Evolutionary conservation across 352 stramenopile genomes (phyloP).

Genomic region (Pythium phragmitis): DNA sequence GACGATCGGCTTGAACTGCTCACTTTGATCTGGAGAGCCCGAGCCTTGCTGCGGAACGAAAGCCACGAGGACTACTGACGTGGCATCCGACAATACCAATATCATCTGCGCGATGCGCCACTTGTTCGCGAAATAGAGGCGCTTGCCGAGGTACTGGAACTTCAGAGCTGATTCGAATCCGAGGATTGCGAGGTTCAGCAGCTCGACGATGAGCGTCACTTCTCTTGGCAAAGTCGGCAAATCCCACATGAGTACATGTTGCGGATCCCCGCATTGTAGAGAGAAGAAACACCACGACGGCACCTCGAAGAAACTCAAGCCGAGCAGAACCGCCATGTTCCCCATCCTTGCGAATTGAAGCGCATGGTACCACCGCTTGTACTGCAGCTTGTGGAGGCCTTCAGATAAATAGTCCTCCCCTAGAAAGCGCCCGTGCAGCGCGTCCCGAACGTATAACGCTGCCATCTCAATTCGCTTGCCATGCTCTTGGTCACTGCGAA

Average conservation of each 20-base stretch:
- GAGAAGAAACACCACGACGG: slow-evolving; percentile 59
- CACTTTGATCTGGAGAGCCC: not conserved
- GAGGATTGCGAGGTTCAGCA: slow-evolving; percentile 44
- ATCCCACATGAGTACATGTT: slow-evolving; percentile 35
- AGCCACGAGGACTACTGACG: slow-evolving; percentile 39
- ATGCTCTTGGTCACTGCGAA: slow-evolving; percentile 22
- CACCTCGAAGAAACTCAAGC: slow-evolving; percentile 53
- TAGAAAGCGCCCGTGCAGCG: slow-evolving; percentile 45
- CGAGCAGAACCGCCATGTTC: slow-evolving; percentile 50
- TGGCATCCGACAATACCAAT: slow-evolving; percentile 40
- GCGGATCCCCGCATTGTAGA: slow-evolving; percentile 32
- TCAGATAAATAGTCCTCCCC: slow-evolving; percentile 49
- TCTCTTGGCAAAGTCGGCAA: slow-evolving; percentile 35
- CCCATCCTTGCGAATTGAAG: slow-evolving; percentile 38
- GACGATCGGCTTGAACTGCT: slow-evolving; percentile 31
- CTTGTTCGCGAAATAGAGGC: slow-evolving; percentile 55
- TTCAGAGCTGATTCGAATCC: slow-evolving; percentile 45
- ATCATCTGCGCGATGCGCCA: slow-evolving; percentile 54
- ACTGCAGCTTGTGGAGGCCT: slow-evolving; percentile 42
- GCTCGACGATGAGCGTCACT: slow-evolving; percentile 38
- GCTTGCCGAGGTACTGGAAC: slow-evolving; percentile 47
- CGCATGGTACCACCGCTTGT: slow-evolving; percentile 52
- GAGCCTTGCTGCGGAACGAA: slow-evolving; percentile 25
- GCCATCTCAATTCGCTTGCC: slow-evolving; percentile 39
- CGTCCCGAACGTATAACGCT: slow-evolving; percentile 47